A percentile compares a stretch with the other conserved stretches of the same genome.
Evolutionary conservation across 306 rosid species (phyloP).

Genomic region (Cucurbita maxima): DNA sequence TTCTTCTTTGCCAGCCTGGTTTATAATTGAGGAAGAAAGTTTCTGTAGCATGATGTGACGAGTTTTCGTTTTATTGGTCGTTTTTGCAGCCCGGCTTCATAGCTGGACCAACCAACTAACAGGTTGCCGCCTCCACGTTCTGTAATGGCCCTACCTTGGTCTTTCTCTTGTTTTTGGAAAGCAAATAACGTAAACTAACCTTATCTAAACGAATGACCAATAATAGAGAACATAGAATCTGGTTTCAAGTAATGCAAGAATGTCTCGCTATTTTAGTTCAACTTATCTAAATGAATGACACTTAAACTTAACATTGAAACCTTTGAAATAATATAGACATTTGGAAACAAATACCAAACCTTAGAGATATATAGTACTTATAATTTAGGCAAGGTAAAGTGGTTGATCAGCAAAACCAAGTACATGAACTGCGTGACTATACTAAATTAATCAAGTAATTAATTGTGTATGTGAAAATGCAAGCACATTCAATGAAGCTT

Average conservation of each 20-base stretch:
- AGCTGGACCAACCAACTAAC: background rate
- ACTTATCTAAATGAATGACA: no score
- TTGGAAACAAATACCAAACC: no score
- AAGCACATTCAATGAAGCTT: background rate
- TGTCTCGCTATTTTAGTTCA: background rate
- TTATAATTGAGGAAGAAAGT: background rate
- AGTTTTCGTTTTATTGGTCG: background rate
- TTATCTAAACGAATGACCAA: background rate
- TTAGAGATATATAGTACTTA: no score
- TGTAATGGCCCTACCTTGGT: background rate
- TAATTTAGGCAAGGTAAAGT: no score
- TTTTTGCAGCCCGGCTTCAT: conserved; percentile 1
- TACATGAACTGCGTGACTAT: background rate
- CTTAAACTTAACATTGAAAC: no score
- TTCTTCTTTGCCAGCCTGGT: background rate
- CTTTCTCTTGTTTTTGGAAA: background rate
- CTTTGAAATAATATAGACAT: no score
- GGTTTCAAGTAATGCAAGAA: background rate
- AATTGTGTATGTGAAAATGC: background rate
- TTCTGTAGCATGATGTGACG: background rate
- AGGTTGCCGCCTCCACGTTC: conserved; percentile 1
- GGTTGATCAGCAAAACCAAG: background rate
- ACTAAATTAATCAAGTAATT: background rate
- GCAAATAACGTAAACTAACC: background rate
- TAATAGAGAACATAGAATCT: background rate